Evolutionary conservation across 495 filamentous ascomycete species (phyloP), one percentile per base, ranked within the genome.

Genomic region (Pseudevernia furfuracea): DNA sequence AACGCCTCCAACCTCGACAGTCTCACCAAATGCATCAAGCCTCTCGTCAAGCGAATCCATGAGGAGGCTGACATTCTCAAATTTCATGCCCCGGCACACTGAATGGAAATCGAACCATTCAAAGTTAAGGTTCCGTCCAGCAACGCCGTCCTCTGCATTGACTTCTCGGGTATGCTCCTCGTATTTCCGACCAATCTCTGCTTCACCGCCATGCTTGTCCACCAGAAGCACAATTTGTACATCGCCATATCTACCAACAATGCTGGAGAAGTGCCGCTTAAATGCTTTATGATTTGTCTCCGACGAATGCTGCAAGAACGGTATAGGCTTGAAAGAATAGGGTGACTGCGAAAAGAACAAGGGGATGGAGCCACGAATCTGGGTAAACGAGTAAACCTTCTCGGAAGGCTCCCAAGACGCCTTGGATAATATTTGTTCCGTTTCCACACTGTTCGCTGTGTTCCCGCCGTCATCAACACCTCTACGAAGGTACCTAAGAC

Each of bases 61-160:
- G 3, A 97, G 81, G 15, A 86, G 74, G 57, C 84, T 86, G 8
- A 97, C 92, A 58, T 96, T 96, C 73, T 97, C 92, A 70, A 97
- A 97, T 64, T 90, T 93, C 94, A 97, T 97, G 0, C 93, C 93
- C 5, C 91, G 87, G 70, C 93, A 97, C 34, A 87, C 86, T 25
- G 82, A 79, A 70, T 97, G 93, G 71, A 97, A 97, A 69, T 97
- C 94, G 65, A 97, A 97, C 94, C 94, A 97, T 72, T 92, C 91
- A 69, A 94, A 91, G 1, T 76, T 80, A 38, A 94, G 74, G 43
- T 77, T 66, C 11, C 34, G 43, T 30, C 76, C 81, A 57, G 84
- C 80, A 38, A 82, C 77, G 0, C 80, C 80, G 6, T 79, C 76
- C 38, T 83, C 77, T n/a, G 85, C 75, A 64, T 92, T 92, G 44